Evolutionary conservation across 179 eudicot genomes (phyloP), one percentile per base, ranked within the genome.

Genomic region (Nepenthes alata): DNA sequence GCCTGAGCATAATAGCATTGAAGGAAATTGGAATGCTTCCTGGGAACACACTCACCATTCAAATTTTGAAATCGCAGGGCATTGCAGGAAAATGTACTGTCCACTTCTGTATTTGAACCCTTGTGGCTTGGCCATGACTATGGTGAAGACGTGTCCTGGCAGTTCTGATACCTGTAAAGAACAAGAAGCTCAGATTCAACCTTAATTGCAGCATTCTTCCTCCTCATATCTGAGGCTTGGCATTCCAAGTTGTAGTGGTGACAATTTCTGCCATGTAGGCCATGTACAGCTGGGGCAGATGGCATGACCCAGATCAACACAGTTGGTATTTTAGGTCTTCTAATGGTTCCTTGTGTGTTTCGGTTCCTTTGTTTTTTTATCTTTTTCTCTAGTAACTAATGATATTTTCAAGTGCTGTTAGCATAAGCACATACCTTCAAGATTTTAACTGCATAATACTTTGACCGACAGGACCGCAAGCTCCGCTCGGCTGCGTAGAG

Each of bases 61-160:
- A 45, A 90, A 90, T 54, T 80, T 80, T 51, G 97, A 90, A 64
- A 90, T 90, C 61, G 74, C 53, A 13, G 97, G 95, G 68, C 97
- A 90, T 35, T 90, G 89, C 36, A 87, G 66, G 52, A 87, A 90
- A 57, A 90, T 70, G 61, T 90, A 90, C 64, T 90, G 97, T 41
- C 97, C 97, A 58, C 97, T 90, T 74, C 80, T 85, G 75, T 90
- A 90, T 71, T 75, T 85, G 69, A 90, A 87, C 52, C 93, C 89
- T 65, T 77, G 79, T 55, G 97, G 93, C 69, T 85, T 90, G 47
- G 89, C 67, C 87, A 87, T 78, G 59, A 80, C 64, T 53, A 90
- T 65, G 72, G 74, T 75, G 75, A 90, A 83, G 58, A 90, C 97
- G 57, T 75, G 80, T 65, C 97, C 95, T 37, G 97, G 97, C 58